Evolutionary conservation across 2,329 filamentous ascomycete species (phyloP), one percentile per base, ranked within the genome.

Genomic region (Colletotrichum sidae): DNA sequence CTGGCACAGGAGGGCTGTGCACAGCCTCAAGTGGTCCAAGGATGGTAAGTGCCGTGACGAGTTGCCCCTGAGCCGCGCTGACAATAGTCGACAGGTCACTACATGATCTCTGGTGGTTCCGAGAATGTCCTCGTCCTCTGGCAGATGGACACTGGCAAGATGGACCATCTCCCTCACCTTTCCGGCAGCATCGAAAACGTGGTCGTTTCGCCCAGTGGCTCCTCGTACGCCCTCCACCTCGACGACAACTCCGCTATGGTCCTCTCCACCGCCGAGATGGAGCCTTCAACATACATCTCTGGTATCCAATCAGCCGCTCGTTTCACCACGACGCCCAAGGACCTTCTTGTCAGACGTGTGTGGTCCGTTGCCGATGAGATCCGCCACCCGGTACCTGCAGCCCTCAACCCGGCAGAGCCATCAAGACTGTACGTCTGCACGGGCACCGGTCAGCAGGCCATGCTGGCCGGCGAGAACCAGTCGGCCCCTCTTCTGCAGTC

Each of bases 201-300:
- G 47, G 89, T 92, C 5, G 87, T 99, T 39, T 97, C 94, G 13
- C 86, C 90, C 0, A 84, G 82, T 15, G 95, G 96, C 6, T 87
- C 92, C 44, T 90, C 92, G 0, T 99, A 98, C 73, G 91, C 89
- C 5, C 77, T 98, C 33, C 92, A 94, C 70, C 84, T 98, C 55
- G 92, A 94, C 35, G 95, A 98, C 76, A 99, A 99, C 77, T 97
- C 94, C 2, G 84, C 91, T 59, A 95, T 98, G 86, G 84, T 97
- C 7, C 78, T 99, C 13, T 97, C 95, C 2, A 97, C 96, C 4
- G 89, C 93, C 11, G 94, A 98, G 76, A 84, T 98, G 76, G 89
- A 91, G 74, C 93, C 96, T 5, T 93, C 90, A 13, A 88, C 92
- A 15, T 96, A 94, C 72, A 87, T 97, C 64, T 90, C 92, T 17